Conservation (phyloP, 2,329 filamentous ascomycete species). For the Plectosphaerella sp. region DNA sequence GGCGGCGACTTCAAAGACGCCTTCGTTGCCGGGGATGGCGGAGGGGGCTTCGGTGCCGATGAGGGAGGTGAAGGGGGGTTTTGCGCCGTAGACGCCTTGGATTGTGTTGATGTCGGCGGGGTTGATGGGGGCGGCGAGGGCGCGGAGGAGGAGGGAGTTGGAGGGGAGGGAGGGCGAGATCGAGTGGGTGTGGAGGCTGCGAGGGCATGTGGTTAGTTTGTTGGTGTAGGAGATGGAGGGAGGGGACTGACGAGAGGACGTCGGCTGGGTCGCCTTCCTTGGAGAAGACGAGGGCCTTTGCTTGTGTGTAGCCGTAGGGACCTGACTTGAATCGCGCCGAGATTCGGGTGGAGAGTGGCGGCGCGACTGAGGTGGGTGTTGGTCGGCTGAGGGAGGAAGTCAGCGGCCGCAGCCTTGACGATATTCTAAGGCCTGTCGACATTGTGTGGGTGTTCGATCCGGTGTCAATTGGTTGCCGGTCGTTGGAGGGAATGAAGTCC, state of each 20-base stretch:
- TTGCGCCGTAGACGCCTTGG: slow-evolving; percentile 90
- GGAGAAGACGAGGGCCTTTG: slow-evolving; percentile 74
- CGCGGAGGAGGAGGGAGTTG: slow-evolving; percentile 68
- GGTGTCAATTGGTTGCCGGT: too few species aligned
- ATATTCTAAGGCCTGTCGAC: too few species aligned
- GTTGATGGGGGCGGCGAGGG: slow-evolving; percentile 90
- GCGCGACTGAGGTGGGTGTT: slow-evolving; percentile 12
- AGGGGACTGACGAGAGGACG: slow-evolving; percentile 51
- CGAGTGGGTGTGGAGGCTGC: slow-evolving; percentile 66
- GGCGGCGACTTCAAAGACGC: slow-evolving; percentile 82
- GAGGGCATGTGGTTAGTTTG: background rate
- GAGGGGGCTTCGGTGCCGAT: slow-evolving; percentile 75
- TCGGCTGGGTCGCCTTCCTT: slow-evolving; percentile 71
- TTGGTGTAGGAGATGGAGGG: background rate
- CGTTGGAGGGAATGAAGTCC: too few species aligned
- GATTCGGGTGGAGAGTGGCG: background rate
- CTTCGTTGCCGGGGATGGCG: slow-evolving; percentile 85
- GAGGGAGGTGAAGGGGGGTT: slow-evolving; percentile 69
- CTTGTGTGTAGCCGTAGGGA: slow-evolving; percentile 77
- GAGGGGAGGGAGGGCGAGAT: slow-evolving; percentile 70
- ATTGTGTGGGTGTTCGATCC: too few species aligned
- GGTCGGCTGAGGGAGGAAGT: background rate
- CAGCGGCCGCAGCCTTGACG: background rate
- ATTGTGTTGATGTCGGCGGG: slow-evolving; percentile 98
- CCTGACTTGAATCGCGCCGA: slow-evolving; percentile 46